These are phyloP conservation scores for Hanseniaspora lachancei DNA, from an alignment of 805 yeast genomes.

Conservation along the genomic window DNA sequence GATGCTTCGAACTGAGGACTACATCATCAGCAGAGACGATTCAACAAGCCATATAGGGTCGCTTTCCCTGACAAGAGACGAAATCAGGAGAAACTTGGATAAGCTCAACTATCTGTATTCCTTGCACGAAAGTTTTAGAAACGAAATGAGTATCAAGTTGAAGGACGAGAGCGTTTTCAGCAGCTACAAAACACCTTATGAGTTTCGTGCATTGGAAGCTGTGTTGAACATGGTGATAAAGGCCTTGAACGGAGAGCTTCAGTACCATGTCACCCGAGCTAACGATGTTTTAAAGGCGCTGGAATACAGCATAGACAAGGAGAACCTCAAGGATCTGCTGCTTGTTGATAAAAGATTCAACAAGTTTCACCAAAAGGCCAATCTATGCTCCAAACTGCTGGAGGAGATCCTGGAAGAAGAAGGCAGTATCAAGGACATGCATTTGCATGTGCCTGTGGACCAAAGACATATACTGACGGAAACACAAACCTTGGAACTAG, in stretches of 20 bases:
- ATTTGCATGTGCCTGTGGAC: conserved; percentile 48
- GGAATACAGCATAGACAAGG: conserved; percentile 70
- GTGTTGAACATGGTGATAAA: conserved; percentile 68
- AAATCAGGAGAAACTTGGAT: conserved; percentile 12
- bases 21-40: neutral
- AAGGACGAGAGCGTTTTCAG: conserved; percentile 16
- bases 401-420: conserved; percentile 81
- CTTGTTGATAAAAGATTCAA: conserved; percentile 75
- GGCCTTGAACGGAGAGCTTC: conserved; percentile 74
- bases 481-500: conserved; percentile 61
- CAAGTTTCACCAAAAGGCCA: conserved; percentile 72
- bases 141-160: conserved; percentile 12
- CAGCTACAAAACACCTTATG: conserved; percentile 51
- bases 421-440: conserved; percentile 71
- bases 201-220: conserved; percentile 79
- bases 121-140: conserved; percentile 12
- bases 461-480: conserved; percentile 22
- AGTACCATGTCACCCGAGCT: conserved; percentile 65
- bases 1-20: conserved; percentile 46
- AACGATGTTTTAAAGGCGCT: conserved; percentile 60
- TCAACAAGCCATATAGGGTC: neutral
- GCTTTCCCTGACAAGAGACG: neutral
- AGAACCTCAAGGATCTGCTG: conserved; percentile 61
- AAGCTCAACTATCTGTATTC: conserved; percentile 14
- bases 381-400: conserved; percentile 65